Percentiles rank a stretch among this genome's conserved stretches.
phyloP scores from a whole-genome alignment of 345 rosid species.

The Lepidium didymum region DNA sequence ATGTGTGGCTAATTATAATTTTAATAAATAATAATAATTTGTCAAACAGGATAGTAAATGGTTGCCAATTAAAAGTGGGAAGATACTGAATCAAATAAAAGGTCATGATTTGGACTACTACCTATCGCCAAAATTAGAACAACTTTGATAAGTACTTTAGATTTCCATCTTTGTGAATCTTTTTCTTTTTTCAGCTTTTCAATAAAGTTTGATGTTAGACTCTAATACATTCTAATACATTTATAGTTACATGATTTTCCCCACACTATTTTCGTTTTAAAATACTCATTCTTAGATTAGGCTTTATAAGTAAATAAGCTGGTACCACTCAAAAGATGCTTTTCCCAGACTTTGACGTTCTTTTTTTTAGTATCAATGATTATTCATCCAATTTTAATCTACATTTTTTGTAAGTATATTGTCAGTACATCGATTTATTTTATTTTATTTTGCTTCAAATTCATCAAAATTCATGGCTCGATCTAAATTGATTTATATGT shows the following conservation, averaged over 20 bases:
- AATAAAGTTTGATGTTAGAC: conserved; percentile 32
- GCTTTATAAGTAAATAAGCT: not conserved
- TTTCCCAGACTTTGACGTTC: not conserved
- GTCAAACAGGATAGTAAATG: too few species aligned
- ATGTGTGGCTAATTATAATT: too few species aligned
- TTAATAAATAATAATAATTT: too few species aligned
- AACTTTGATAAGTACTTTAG: conserved; percentile 21
- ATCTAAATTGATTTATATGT: not conserved
- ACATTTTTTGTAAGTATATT: too few species aligned
- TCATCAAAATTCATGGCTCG: not conserved
- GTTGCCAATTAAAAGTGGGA: not conserved
- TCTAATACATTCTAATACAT: conserved; percentile 21
- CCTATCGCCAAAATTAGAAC: conserved; percentile 25
- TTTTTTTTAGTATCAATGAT: not conserved
- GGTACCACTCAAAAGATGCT: not conserved
- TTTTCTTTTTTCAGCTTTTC: conserved; percentile 19
- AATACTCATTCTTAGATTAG: conserved; percentile 5
- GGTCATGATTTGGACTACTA: conserved; percentile 27
- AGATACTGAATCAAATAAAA: not conserved
- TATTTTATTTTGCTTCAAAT: not conserved
- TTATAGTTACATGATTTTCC: conserved; percentile 7
- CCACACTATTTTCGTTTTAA: not conserved
- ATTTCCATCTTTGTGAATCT: conserved; percentile 11
- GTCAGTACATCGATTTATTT: not conserved
- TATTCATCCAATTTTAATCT: not conserved